Conservation (phyloP, 73 alveolate genomes). For the Paramecium sexaurelia region DNA sequence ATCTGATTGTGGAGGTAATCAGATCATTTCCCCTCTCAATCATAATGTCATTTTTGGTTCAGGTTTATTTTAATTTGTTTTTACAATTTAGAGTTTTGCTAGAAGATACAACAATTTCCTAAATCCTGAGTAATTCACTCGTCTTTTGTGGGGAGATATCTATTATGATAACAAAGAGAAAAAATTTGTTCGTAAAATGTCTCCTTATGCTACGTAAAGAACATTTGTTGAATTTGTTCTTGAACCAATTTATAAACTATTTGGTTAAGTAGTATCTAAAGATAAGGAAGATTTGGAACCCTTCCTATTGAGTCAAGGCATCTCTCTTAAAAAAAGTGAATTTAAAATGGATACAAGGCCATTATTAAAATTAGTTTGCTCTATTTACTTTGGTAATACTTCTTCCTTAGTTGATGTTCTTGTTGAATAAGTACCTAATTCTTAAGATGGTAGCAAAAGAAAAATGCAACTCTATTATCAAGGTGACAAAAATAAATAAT, state of each 20-base stretch:
- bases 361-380: slow-evolving; percentile 85
- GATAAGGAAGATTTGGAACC: slow-evolving; percentile 90
- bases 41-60: slow-evolving; percentile 97
- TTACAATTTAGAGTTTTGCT: slow-evolving; percentile 94
- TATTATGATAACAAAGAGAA: slow-evolving; percentile 89
- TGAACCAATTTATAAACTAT: slow-evolving; percentile 95
- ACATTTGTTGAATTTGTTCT: slow-evolving; percentile 92
- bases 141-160: slow-evolving; percentile 98
- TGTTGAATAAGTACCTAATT: slow-evolving; percentile 84
- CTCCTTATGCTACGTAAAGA: slow-evolving; percentile 81
- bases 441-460: slow-evolving; percentile 83
- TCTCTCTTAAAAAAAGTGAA: slow-evolving; percentile 84
- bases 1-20: slow-evolving; percentile 63
- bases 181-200: slow-evolving; percentile 79
- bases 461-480: slow-evolving; percentile 88
- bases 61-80: slow-evolving; percentile 85
- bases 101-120: slow-evolving; percentile 74
- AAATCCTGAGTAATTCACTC: slow-evolving; percentile 83
- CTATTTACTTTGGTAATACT: slow-evolving; percentile 83
- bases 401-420: slow-evolving; percentile 81
- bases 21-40: slow-evolving; percentile 81
- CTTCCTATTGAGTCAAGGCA: slow-evolving; percentile 77
- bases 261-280: slow-evolving; percentile 82
- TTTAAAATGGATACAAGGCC: slow-evolving; percentile 92
- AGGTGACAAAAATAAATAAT: slow-evolving; percentile 87